Evolutionary conservation across 1,139 yeast genomes (phyloP), one percentile per base, ranked within the genome.

Genomic region (Schwanniomyces etchellsii): DNA sequence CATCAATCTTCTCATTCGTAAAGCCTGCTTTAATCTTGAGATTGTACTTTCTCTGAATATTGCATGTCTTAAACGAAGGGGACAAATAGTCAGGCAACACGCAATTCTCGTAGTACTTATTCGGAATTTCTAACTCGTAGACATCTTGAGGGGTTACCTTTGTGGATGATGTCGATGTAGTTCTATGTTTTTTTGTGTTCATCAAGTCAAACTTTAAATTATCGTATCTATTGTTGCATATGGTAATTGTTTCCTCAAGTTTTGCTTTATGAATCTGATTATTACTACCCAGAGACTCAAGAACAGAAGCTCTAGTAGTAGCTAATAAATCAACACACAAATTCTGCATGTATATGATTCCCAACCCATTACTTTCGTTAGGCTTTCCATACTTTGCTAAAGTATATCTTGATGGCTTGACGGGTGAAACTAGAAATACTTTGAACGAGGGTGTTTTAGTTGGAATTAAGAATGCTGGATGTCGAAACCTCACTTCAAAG

Each of bases 61-160:
- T 77, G 48, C 85, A 78, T 3, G 79, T 72, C 23, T 51, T 55
- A 49, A 79, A 79, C 4, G 73, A 58, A 2, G 84, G 83, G 1
- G 76, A 53, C 5, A 75, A 51, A 33, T 60, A 50, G 28, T 62
- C 69, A 0, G 84, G 81, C 10, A 77, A 44, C 1, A 60, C 47
- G 20, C 72, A 66, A 35, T 64, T 64, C 22, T 52, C 45, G 33
- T 53, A 69, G 33, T 58, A 50, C 31, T 55, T 47, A n/a, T 41
- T 37, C 1, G 78, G 77, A 7, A 73, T 63, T 36, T 68, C 74
- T 13, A 70, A 39, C 39, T 71, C 77, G 42, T 59, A 67, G 9
- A 59, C 35, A 15, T 40, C 45, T 4, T 34, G 28, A 2, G 45
- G 38, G 3, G 45, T 24, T 13, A 43, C 42, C 6, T 55, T 44